These are phyloP conservation scores for Mycena citricolor DNA, from an alignment of 1,284 basidiomycete species.

Conservation along the genomic window DNA sequence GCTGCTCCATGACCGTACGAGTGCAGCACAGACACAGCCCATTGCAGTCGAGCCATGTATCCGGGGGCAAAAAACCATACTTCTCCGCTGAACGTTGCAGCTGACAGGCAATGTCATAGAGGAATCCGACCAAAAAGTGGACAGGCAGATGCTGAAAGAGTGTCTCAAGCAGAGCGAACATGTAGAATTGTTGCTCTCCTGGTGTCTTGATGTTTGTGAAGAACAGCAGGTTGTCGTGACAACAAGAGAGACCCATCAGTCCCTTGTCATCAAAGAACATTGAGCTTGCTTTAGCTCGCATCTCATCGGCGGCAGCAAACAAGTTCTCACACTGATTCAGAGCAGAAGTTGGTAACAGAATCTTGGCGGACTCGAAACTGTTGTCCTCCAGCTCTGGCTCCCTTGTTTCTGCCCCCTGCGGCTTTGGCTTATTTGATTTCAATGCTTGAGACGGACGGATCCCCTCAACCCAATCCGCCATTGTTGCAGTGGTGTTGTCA, in stretches of 20 bases:
- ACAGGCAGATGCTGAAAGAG: slow-evolving; percentile 30
- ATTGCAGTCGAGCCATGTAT: slow-evolving; percentile 24
- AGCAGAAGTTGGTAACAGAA: neutral
- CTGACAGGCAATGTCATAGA: slow-evolving; percentile 33
- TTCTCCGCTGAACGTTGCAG: slow-evolving; percentile 28
- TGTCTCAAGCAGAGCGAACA: slow-evolving; percentile 26
- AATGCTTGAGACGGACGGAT: neutral
- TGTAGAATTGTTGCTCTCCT: slow-evolving; percentile 33
- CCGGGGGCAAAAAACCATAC: slow-evolving; percentile 20
- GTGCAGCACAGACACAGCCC: slow-evolving; percentile 33
- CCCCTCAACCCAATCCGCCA: slow-evolving; percentile 12
- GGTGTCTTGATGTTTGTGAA: slow-evolving; percentile 33
- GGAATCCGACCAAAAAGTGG: slow-evolving; percentile 24
- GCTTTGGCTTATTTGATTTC: neutral
- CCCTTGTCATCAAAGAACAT: slow-evolving; percentile 34
- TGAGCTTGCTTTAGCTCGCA: slow-evolving; percentile 30
- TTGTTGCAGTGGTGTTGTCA: neutral
- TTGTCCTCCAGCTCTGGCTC: slow-evolving; percentile 3
- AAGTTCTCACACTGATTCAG: slow-evolving; percentile 28
- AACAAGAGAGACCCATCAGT: slow-evolving; percentile 33
- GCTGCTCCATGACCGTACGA: slow-evolving; percentile 36
- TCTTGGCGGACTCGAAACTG: neutral
- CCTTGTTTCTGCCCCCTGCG: neutral
- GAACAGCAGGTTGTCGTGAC: slow-evolving; percentile 33
- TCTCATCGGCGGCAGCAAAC: slow-evolving; percentile 36